These are phyloP conservation scores for Malania oleifera DNA, from an alignment of 164 flowering plant species.

Conservation along the genomic window DNA sequence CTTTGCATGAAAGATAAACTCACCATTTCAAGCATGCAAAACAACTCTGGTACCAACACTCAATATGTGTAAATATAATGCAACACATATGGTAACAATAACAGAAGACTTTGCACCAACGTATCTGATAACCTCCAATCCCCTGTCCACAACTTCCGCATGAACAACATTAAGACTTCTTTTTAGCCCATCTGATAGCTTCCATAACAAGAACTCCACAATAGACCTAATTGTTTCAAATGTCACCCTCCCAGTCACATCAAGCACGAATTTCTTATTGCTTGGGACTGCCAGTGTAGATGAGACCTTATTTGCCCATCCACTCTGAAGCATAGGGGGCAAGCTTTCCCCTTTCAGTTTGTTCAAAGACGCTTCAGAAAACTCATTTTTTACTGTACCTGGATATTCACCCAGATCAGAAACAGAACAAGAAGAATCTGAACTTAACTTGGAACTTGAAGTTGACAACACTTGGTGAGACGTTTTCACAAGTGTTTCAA, in stretches of 20 bases:
- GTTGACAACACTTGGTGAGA: constrained; percentile 61
- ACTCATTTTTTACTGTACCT: constrained; percentile 3
- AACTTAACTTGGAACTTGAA: constrained; percentile 15
- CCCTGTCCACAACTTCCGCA: constrained; percentile 55
- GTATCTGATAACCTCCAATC: constrained; percentile 56
- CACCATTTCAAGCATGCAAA: constrained; percentile 34
- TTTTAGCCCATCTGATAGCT: constrained; percentile 48
- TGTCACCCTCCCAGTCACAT: constrained; percentile 92
- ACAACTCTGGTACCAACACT: constrained; percentile 45
- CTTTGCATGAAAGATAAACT: not conserved
- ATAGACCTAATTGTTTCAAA: constrained; percentile 74
- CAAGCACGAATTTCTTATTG: constrained; percentile 75
- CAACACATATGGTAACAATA: constrained; percentile 59
- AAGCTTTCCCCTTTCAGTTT: constrained; percentile 12
- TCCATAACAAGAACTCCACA: constrained; percentile 56
- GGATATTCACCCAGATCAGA: constrained; percentile 18
- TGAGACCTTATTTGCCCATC: constrained; percentile 64
- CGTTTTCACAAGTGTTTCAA: constrained; percentile 61
- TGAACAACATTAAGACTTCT: constrained; percentile 40
- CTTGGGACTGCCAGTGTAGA: constrained; percentile 77
- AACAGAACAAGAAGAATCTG: constrained; percentile 21
- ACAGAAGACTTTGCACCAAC: constrained; percentile 67
- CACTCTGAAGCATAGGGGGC: constrained; percentile 23
- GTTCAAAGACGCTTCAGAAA: constrained; percentile 6
- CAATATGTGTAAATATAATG: constrained; percentile 63